Evolutionary conservation across 305 asterid species (phyloP), one percentile per base, ranked within the genome.

Genomic region (Plantago lanceolata): DNA sequence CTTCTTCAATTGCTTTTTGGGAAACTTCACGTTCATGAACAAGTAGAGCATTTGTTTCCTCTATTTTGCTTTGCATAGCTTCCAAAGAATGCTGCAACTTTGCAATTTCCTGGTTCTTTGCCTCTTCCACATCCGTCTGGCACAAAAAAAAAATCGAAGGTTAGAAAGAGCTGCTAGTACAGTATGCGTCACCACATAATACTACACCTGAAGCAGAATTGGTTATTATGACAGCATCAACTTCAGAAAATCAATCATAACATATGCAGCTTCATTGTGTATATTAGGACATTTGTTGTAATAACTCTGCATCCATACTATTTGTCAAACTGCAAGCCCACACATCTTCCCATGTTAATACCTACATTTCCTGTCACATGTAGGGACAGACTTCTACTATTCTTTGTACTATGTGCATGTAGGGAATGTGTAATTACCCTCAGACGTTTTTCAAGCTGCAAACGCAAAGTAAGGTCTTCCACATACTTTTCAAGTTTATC

Each of bases 401-500:
- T 57, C 49, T 20, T 15, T 16, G 28, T 17, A 19, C 50, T 49
- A 19, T 44, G 59, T 56, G 47, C 37, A 65, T 67, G 59, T 54
- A 49, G 59, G 64, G 53, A 58, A 71, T 65, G 49, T 61, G 61
- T 14, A 78, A 69, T 75, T 79, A 93, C 97, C 96, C 95, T 86
- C 57, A 84, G 76, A 12, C 90, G 94, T 81, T 87, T 90, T 80
- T 93, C 97, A 77, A 87, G 83, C 85, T 89, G 96, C 71, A 89
- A 71, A 68, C 94, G 88, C 81, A 84, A 76, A 44, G 94, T 81
- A 61, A 93, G 97, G 71, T 90, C 99, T 78, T 93, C 94, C 76
- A 93, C 95, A 67, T 83, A 85, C 84, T 87, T 88, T 81, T 88
- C 95, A 78, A 93, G 99, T 81, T 90, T 90, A 78, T 86, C 86